Evolutionary conservation across 164 flowering plant genomes (phyloP).

Genomic region (Sedum album): DNA sequence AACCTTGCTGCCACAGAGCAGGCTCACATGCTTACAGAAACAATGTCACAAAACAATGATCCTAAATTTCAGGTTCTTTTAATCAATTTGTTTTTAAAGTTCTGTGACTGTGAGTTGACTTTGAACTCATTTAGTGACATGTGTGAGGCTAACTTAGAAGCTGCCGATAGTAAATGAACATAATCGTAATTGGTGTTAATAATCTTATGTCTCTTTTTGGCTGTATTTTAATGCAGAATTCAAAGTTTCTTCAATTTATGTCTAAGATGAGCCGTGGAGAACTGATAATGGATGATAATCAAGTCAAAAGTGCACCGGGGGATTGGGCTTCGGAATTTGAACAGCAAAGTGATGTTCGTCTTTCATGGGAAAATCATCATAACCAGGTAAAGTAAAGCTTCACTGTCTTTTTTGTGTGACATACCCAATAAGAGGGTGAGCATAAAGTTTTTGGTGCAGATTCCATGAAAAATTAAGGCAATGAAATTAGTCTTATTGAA

Average conservation of each 20-base stretch:
- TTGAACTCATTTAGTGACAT: too few relatives aligned
- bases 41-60: conserved; percentile 78
- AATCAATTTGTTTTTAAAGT: neutral
- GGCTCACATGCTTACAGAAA: conserved; percentile 87
- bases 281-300: conserved; percentile 66
- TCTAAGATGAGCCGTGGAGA: conserved; percentile 99
- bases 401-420: neutral
- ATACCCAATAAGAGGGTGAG: neutral
- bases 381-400: conserved; percentile 25
- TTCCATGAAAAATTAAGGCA: neutral
- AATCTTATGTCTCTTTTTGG: neutral
- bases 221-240: conserved; percentile 48
- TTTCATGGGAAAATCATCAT: conserved; percentile 54
- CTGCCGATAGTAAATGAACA: neutral
- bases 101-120: neutral
- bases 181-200: neutral
- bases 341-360: conserved; percentile 32
- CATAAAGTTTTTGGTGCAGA: neutral
- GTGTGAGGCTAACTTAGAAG: too few relatives aligned
- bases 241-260: too few relatives aligned
- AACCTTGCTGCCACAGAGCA: conserved; percentile 81
- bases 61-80: conserved; percentile 86
- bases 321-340: conserved; percentile 96
- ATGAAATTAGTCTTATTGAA: neutral
- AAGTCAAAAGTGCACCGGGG: too few relatives aligned